phyloP scores from a whole-genome alignment of 2,329 filamentous ascomycete genomes.

The Dissoconium aciculare region DNA sequence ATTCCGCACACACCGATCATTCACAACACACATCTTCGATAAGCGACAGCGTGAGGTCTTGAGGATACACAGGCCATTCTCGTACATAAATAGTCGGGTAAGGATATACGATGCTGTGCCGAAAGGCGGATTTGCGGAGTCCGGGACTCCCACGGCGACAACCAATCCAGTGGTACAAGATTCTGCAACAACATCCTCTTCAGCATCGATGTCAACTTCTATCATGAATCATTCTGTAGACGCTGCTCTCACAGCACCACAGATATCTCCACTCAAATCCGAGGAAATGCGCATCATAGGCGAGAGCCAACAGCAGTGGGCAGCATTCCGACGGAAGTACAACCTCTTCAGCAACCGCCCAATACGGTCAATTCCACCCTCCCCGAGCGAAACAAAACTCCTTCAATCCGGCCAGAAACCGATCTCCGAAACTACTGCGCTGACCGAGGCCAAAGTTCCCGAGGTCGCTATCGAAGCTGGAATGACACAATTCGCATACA shows the following conservation, averaged over 20 bases:
- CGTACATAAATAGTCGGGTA: slow-evolving; percentile 47
- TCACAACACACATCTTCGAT: slow-evolving; percentile 52
- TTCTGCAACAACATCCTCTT: slow-evolving; percentile 29
- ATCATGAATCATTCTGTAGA: no score
- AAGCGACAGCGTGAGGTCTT: slow-evolving; percentile 44
- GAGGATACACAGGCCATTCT: slow-evolving; percentile 47
- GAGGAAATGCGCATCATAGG: slow-evolving; percentile 48
- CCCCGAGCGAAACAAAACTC: slow-evolving; percentile 21
- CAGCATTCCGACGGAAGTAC: slow-evolving; percentile 47
- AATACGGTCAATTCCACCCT: slow-evolving; percentile 20
- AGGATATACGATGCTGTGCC: slow-evolving; percentile 40
- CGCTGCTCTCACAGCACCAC: slow-evolving; percentile 15
- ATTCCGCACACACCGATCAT: slow-evolving; percentile 47
- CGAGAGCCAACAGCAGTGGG: slow-evolving; percentile 50
- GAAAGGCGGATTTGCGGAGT: slow-evolving; percentile 23
- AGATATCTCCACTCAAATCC: slow-evolving; percentile 39
- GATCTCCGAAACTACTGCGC: slow-evolving; percentile 30
- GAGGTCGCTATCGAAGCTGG: slow-evolving; percentile 27
- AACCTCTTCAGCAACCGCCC: slow-evolving; percentile 46
- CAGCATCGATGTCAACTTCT: no score
- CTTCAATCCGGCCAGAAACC: slow-evolving; percentile 26
- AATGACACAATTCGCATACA: slow-evolving; percentile 46
- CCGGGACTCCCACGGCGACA: slow-evolving; percentile 5
- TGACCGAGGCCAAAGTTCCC: slow-evolving; percentile 35
- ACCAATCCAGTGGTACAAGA: slow-evolving; percentile 29